Evolutionary conservation across 306 rosid genomes (phyloP).

Genomic region (Canavalia gladiata): DNA sequence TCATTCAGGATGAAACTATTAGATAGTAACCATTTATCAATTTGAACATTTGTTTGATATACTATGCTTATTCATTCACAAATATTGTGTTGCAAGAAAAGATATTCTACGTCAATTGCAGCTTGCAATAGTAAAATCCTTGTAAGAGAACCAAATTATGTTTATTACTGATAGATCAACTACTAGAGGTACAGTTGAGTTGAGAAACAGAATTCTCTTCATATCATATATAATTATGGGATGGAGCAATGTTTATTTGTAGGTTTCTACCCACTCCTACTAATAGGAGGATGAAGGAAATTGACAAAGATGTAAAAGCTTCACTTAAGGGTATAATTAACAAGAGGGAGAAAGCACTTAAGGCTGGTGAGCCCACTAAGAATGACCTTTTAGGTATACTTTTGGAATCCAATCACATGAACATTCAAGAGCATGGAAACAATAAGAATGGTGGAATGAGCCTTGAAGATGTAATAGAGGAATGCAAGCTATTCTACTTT

Average conservation of each 20-base stretch:
- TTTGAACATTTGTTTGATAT: not conserved
- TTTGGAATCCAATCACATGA: slow-evolving; percentile 60
- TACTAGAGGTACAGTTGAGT: not conserved
- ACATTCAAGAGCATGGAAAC: slow-evolving; percentile 52
- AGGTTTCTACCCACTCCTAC: slow-evolving; percentile 59
- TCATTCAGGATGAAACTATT: not conserved
- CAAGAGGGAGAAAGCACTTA: slow-evolving; percentile 51
- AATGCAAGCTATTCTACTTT: slow-evolving; percentile 66
- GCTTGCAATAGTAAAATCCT: not conserved
- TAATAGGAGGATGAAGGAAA: slow-evolving; percentile 52
- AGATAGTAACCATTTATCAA: not conserved
- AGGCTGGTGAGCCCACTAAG: slow-evolving; percentile 48
- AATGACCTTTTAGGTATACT: slow-evolving; percentile 54
- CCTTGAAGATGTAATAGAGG: slow-evolving; percentile 57
- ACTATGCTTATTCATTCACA: not conserved
- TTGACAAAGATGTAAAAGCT: slow-evolving; percentile 42
- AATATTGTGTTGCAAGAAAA: not conserved
- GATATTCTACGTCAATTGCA: not conserved
- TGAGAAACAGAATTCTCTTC: not conserved
- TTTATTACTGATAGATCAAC: not conserved
- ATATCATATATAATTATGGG: not conserved
- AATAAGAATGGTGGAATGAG: slow-evolving; percentile 55
- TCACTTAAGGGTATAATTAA: slow-evolving; percentile 53
- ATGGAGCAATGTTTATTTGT: not conserved
- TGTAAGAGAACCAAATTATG: not conserved